Conservation (phyloP, 1,284 basidiomycete species). For the Apiotrichum brassicae region DNA sequence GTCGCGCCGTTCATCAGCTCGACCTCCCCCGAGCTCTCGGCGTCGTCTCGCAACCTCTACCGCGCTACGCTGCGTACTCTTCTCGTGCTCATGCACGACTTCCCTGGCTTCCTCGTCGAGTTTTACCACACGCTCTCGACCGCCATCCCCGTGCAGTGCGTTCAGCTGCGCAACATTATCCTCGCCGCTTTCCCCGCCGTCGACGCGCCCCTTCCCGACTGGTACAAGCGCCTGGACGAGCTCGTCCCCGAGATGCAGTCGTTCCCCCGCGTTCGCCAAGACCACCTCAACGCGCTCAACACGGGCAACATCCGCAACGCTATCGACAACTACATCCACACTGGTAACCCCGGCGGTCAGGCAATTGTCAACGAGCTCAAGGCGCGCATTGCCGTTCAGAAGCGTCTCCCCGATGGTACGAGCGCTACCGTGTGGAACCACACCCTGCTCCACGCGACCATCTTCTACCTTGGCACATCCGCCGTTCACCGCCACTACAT, state of each 20-base stretch:
- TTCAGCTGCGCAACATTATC: constrained; percentile 94
- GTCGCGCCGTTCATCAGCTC: constrained; percentile 78
- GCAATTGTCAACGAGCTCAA: constrained; percentile 68
- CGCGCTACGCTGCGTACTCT: constrained; percentile 86
- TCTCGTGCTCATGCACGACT: constrained; percentile 93
- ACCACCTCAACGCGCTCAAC: constrained; percentile 75
- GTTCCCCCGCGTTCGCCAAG: constrained; percentile 82
- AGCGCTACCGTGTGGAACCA: constrained; percentile 73
- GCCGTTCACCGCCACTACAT: constrained; percentile 73
- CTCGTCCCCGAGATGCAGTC: constrained; percentile 81
- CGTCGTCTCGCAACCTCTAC: constrained; percentile 82
- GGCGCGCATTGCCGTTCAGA: constrained; percentile 62
- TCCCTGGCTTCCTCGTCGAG: constrained; percentile 95
- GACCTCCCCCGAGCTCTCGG: constrained; percentile 64
- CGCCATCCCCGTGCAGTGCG: constrained; percentile 82
- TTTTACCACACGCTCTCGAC: constrained; percentile 96
- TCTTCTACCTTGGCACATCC: constrained; percentile 89
- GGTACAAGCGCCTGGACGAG: constrained; percentile 48
- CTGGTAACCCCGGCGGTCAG: constrained; percentile 53
- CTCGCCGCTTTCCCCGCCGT: constrained; percentile 92
- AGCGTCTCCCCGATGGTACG: constrained; percentile 50
- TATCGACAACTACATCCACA: constrained; percentile 75
- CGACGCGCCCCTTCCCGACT: constrained; percentile 70
- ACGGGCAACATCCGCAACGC: constrained; percentile 67
- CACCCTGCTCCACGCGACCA: constrained; percentile 80